Evolutionary conservation across 2,329 filamentous ascomycete genomes (phyloP).

Genomic region (Sporothrix protearum): DNA sequence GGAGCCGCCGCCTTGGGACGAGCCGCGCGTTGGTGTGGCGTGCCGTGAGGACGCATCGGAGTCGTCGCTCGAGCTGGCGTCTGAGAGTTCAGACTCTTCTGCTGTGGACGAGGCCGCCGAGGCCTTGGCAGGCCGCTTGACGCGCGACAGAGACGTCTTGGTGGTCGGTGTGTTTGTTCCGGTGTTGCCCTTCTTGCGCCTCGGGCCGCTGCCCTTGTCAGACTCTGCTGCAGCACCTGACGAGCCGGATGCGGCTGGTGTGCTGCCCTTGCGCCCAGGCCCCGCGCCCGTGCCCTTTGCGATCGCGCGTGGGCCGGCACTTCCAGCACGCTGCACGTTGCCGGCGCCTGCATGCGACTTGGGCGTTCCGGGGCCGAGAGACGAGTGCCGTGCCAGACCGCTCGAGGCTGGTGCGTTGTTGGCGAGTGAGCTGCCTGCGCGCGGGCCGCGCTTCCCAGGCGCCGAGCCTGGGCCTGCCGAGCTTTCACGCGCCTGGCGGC

Average conservation of each 20-base stretch:
- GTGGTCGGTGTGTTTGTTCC: conserved; percentile 35
- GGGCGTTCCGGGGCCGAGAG: conserved; percentile 60
- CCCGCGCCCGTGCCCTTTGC: conserved; percentile 44
- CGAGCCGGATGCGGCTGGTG: conserved; percentile 34
- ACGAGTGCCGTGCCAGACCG: conserved; percentile 59
- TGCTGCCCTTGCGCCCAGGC: conserved; percentile 46
- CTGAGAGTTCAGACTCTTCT: conserved; percentile 60
- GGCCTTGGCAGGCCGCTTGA: conserved; percentile 59
- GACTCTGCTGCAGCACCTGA: conserved; percentile 31
- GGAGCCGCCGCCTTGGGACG: conserved; percentile 28
- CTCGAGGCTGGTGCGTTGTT: conserved; percentile 52
- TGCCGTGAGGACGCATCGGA: conserved; percentile 49
- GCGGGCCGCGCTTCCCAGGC: conserved; percentile 51
- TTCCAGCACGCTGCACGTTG: conserved; percentile 46
- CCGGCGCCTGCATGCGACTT: conserved; percentile 42
- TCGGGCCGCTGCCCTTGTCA: conserved; percentile 32
- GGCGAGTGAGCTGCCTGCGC: conserved; percentile 47
- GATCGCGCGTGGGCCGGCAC: conserved; percentile 55
- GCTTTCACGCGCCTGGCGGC: conserved; percentile 53
- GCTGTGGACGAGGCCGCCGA: conserved; percentile 58
- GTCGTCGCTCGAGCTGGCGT: conserved; percentile 55
- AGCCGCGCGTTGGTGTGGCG: conserved; percentile 38
- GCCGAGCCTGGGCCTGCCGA: conserved; percentile 54
- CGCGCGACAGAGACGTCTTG: conserved; percentile 61
- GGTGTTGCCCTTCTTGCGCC: conserved; percentile 47